Base-by-base conservation (phyloP, 768 basidiomycete genomes). In the Tubosaeta sp. region DNA sequence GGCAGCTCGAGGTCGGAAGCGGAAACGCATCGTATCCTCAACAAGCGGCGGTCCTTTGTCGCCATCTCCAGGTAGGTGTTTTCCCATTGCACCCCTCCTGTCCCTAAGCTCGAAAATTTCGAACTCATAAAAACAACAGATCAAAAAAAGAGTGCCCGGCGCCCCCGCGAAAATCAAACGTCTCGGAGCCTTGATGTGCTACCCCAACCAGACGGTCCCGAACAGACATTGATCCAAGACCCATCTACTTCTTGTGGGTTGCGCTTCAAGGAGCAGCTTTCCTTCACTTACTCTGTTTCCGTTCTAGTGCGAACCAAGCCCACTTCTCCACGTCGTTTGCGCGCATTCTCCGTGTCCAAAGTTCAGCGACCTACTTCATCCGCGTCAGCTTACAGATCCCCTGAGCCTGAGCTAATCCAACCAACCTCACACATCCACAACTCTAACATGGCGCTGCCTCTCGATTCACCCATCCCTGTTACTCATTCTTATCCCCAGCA, bases 1-100 rank as follows among this genome's bases (percentile, higher is more conserved):
- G 31, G 47, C 16, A 18, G 30, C 58, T n/a, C 50, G 44, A 25
- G 51, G 59, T 49, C 48, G 53, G 40, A 58, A 60, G 51, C 61
- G 68, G 63, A 58, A 64, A 52, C 59, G 63, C 12, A 52, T 56
- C 19, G 14, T 43, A 30, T 61, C 65, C 4, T 59, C 63, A 9
- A 29, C 48, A 24, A 53, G 10, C 11, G 25, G 25, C n/a, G 30
- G 36, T 36, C 44, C 44, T 35, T 50, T 46, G 29, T 18, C 36
- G 51, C 51, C 45, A 31, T 55, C 56, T 25, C 53, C 42, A 63
- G 64, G 63, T 63, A 46, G 49, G 64, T 41, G 32, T 54, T 54
- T 43, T 49, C 59, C 47, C 48, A 1, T 22, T 52, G 24, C 39
- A 31, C 55, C 36, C n/a, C 7, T 49, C 27, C 36, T 32, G 7